Evolutionary conservation across 176 grass and related monocot species (phyloP).

Genomic region (Lolium perenne): DNA sequence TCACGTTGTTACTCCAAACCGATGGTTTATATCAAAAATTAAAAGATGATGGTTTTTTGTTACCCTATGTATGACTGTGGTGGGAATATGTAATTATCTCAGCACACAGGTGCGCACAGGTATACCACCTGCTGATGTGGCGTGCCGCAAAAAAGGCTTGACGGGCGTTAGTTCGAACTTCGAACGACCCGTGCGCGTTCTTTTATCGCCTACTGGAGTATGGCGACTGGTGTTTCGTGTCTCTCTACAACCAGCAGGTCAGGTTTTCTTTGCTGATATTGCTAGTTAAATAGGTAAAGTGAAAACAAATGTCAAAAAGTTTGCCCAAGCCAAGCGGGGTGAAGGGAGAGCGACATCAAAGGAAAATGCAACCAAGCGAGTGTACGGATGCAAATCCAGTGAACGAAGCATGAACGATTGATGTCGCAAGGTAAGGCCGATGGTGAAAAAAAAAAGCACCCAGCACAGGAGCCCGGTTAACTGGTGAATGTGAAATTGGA

Average conservation of each 20-base stretch:
- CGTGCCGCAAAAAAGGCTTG: neutral
- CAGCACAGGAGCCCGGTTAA: too few relatives aligned
- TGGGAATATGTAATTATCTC: too few relatives aligned
- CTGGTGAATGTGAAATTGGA: neutral
- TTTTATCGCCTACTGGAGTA: neutral
- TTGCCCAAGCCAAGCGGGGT: neutral
- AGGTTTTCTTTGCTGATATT: slow-evolving; percentile 13
- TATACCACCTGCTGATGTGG: slow-evolving; percentile 32
- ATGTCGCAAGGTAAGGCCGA: too few relatives aligned
- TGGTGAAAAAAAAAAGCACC: neutral
- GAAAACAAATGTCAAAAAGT: slow-evolving; percentile 33
- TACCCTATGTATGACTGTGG: too few relatives aligned
- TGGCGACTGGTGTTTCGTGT: neutral
- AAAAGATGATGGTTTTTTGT: too few relatives aligned
- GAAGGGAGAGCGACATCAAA: neutral
- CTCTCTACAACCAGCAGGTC: neutral
- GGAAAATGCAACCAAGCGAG: neutral
- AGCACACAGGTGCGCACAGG: too few relatives aligned
- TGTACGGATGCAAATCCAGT: neutral
- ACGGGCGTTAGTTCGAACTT: neutral
- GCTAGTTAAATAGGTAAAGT: slow-evolving; percentile 32
- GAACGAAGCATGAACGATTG: neutral
- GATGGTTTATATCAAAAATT: too few relatives aligned
- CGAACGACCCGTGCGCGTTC: neutral
- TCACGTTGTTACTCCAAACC: too few relatives aligned